phyloP scores from a whole-genome alignment of 345 rosid genomes.

The Dovyalis caffra region DNA sequence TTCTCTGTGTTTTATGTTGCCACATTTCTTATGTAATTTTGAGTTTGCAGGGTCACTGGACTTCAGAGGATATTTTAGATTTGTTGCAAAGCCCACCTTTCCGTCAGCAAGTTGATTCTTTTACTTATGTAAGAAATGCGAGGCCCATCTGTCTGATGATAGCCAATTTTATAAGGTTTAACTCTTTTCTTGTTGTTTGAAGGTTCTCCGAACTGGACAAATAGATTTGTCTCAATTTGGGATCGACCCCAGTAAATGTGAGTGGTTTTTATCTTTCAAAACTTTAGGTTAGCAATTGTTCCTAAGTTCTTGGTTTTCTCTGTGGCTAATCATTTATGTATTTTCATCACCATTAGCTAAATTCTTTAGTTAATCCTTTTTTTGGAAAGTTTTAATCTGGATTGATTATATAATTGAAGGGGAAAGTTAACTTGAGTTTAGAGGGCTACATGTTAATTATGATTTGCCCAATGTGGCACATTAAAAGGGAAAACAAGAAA shows the following conservation, averaged over 20 bases:
- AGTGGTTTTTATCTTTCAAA: conserved; percentile 24
- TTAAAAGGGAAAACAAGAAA: too few species aligned
- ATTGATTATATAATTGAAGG: not conserved
- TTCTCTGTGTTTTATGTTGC: not conserved
- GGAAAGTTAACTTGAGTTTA: not conserved
- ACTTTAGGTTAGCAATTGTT: not conserved
- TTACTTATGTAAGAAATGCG: conserved; percentile 66
- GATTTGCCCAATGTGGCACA: too few species aligned
- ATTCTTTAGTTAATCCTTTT: not conserved
- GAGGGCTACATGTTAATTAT: not conserved
- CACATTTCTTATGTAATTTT: conserved; percentile 19
- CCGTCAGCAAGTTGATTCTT: conserved; percentile 97
- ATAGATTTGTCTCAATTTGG: conserved; percentile 94
- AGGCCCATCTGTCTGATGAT: conserved; percentile 2
- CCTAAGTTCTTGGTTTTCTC: not conserved
- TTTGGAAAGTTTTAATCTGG: not conserved
- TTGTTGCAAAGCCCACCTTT: conserved; percentile 91
- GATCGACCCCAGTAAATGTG: conserved; percentile 85
- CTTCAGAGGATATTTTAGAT: conserved; percentile 73
- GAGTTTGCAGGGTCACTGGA: conserved; percentile 67
- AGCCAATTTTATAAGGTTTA: not conserved
- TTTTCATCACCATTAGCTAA: not conserved
- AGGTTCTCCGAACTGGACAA: conserved; percentile 98
- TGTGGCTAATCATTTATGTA: not conserved
- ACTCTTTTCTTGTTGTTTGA: conserved; percentile 16